Evolutionary conservation across 306 rosid species (phyloP), one percentile per base, ranked within the genome.

Genomic region (Gastrolobium villosum): DNA sequence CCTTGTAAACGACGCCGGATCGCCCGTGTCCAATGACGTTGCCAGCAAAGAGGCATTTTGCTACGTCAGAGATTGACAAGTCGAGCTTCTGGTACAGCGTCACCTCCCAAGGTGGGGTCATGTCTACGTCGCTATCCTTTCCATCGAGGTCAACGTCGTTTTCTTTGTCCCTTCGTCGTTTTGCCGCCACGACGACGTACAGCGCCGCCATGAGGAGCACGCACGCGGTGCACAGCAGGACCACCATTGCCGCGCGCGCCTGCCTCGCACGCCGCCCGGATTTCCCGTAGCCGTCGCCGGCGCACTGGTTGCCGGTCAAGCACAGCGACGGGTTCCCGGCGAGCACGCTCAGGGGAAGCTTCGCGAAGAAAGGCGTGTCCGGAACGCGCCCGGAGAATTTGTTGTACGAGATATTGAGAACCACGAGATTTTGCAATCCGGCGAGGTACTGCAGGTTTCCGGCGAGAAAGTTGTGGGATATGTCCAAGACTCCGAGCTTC

Each of bases 31-130:
- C 99, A 10, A 93, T 49, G 7, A 91, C 75, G 48, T 86, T 88
- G 70, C 86, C 84, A 32, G 92, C 79, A 5, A 88, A 85, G 36
- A 95, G 70, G 48, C 83, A 79, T 56, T 73, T 87, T 0, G 86
- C 93, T 82, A 92, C 97, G 76, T 95, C 96, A 8, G 83, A 73
- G 2, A 95, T 93, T 1, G 97, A 90, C 54, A 95, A 60, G 46
- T 93, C 98, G 83, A 95, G 93, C 45, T 95, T 95, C 85, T 95
- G 99, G 87, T 91, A 93, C 4, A 93, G 86, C 1, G 98, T 95
- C 72, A 93, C 91, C 32, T 95, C 97, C 99, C 99, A 93, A 0
- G 98, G 96, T 63, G 92, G 91, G 74, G 88, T 90, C 89, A 93
- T 79, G 66, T 95, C 99, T 30, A 48, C 56, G 86, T 91, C 97